Evolutionary conservation across 345 rosid species (phyloP).

Genomic region (Aurinia saxatilis): DNA sequence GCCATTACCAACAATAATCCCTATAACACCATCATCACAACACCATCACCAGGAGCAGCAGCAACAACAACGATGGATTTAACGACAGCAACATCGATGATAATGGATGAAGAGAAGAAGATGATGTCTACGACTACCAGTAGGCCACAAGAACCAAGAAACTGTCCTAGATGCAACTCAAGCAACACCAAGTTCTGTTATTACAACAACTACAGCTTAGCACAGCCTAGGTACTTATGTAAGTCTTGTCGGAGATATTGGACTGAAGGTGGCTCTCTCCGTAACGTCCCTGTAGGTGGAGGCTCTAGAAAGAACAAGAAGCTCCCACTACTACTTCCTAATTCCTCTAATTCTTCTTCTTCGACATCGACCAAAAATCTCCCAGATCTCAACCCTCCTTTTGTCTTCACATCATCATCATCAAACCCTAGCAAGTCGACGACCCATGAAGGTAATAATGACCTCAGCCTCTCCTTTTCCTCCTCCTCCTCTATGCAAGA

Average conservation of each 20-base stretch:
- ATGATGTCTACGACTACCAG: constrained; percentile 11
- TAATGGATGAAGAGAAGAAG: constrained; percentile 24
- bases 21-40: constrained; percentile 9
- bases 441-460: background rate
- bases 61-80: constrained; percentile 9
- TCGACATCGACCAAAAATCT: constrained; percentile 17
- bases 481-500: constrained; percentile 10
- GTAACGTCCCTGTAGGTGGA: constrained; percentile 31
- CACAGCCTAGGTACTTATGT: constrained; percentile 32
- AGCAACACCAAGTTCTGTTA: constrained; percentile 32
- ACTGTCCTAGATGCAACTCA: constrained; percentile 34
- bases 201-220: constrained; percentile 31
- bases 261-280: constrained; percentile 34
- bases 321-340: constrained; percentile 15
- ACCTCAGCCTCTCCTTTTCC: constrained; percentile 23
- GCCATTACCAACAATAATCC: constrained; percentile 11
- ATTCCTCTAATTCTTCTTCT: constrained; percentile 10
- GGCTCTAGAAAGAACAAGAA: constrained; percentile 33
- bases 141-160: constrained; percentile 28
- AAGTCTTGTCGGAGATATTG: constrained; percentile 31
- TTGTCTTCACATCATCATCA: constrained; percentile 22
- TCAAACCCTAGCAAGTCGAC: constrained; percentile 27
- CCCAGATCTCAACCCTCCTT: constrained; percentile 29
- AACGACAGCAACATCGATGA: constrained; percentile 12
- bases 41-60: constrained; percentile 3